Base-by-base conservation (phyloP, 2,329 filamentous ascomycete genomes). In the Aureobasidium sp. region DNA sequence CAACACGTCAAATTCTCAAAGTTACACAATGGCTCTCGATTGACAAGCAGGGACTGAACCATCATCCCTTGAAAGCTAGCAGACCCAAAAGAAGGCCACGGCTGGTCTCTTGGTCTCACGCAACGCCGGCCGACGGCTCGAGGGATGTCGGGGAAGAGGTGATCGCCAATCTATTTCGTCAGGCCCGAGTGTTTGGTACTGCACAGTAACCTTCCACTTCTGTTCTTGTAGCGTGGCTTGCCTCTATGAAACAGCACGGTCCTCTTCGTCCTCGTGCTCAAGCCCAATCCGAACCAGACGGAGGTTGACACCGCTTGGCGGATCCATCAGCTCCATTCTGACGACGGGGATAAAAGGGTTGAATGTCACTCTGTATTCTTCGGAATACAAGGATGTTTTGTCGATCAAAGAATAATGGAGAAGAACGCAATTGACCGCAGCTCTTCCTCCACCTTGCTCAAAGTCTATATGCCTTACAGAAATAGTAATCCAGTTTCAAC, bases 161-260 rank as follows among this genome's bases (percentile, higher is more conserved):
- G 53, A 57, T 57, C 53, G 39, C 30, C 53, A 57, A 45, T 45
- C 29, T 45, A 57, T 21, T 9, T 57, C 53, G 29, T 11, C 39
- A 57, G 39, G n/a, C n/a, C 53, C 53, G 39, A 27, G 53, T 27
- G 29, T 57, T 57, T 57, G 53, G 50, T 54, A 54, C 50, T 54
- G 36, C 37, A 41, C 32, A 54, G 25, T 57, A 45, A 57, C 39
- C 53, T 57, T 45, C 39, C 39, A 45, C 11, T 21, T 57, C 54
- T 37, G 54, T 42, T 58, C 54, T 50, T 48, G 54, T 58, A 58
- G 29, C 54, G 54, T 58, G 54, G 54, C 54, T 58, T 48, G 25
- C 21, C 21, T 34, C 6, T 39, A 16, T 45, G 53, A 57, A 45
- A 57, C 53, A 41, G 53, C 53, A 57, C 53, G 53, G 32, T 48